Base-by-base conservation (phyloP, 1,284 basidiomycete genomes). In the Rugosomyces carneus region DNA sequence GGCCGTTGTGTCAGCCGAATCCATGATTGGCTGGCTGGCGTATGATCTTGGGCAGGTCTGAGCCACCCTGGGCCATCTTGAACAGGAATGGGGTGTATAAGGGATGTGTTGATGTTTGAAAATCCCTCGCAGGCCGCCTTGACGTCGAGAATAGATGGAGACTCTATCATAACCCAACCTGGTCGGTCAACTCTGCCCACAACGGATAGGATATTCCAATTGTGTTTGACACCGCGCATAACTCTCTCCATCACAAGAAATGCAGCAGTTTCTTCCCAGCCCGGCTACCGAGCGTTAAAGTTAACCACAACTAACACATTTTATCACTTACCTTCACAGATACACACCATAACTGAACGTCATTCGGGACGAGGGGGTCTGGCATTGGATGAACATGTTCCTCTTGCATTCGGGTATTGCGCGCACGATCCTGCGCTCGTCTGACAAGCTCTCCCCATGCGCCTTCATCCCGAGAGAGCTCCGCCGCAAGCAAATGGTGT, bases 101-200 rank as follows among this genome's bases (percentile, higher is more conserved):
- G 18, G 15, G 37, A 19, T 36, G 21, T 24, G 29, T 32, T 43
- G 1, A 48, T 15, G 32, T 48, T 24, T 5, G 36, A 37, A n/a
- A 40, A 16, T 11, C 32, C 41, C n/a, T 35, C 13, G 20, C 46
- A 48, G 13, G 43, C 5, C 1, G 13, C 29, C n/a, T 37, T 36
- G 16, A 48, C 46, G 23, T 43, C 41, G 11, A 2, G 15, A 27
- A 35, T 9, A 2, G n/a, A 34, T 11, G 27, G 2, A 27, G 46
- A 41, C 31, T 48, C 41, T n/a, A 47, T 18, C 5, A 47, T 20
- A 29, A 47, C 39, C 10, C 46, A 47, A 7, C 40, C 46, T 21
- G 40, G 45, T 21, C 37, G 32, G 13, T 32, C 36, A 11, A 29
- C 40, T 34, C 37, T 20, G 13, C 40, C 41, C 21, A 42, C 26